A percentile compares a stretch with the other conserved stretches of the same genome.
Evolutionary conservation across 176 grass and related monocot genomes (phyloP).

Genomic region (Thalia dealbata): DNA sequence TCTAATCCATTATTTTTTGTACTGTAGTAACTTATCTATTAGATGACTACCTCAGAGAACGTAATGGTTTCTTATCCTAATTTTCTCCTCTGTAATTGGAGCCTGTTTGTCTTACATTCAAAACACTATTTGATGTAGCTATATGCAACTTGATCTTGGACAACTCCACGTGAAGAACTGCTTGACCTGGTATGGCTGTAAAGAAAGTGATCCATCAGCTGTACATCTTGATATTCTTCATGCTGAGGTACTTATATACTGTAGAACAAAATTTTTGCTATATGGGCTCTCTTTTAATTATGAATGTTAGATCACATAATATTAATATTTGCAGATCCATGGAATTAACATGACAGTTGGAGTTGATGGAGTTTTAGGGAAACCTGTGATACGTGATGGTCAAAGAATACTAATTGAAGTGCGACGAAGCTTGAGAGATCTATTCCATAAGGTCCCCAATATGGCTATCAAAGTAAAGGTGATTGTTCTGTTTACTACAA

Average conservation of each 20-base stretch:
- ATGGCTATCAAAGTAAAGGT: constrained; percentile 78
- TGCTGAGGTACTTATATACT: constrained; percentile 46
- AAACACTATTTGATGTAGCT: constrained; percentile 44
- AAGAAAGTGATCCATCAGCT: constrained; percentile 74
- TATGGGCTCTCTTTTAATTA: background rate
- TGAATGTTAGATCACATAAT: background rate
- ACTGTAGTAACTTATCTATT: background rate
- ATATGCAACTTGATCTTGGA: constrained; percentile 96
- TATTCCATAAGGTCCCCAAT: constrained; percentile 74
- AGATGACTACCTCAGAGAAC: too few species aligned
- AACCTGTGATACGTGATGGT: constrained; percentile 76
- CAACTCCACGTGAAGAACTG: constrained; percentile 67
- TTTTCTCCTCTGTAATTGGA: background rate
- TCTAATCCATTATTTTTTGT: too few species aligned
- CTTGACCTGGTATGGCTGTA: constrained; percentile 84
- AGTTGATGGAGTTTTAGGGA: constrained; percentile 58
- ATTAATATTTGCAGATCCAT: constrained; percentile 53
- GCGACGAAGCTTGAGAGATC: constrained; percentile 80
- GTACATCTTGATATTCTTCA: constrained; percentile 91
- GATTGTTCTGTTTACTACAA: constrained; percentile 10
- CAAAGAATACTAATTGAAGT: constrained; percentile 73
- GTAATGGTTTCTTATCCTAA: background rate
- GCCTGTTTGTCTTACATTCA: constrained; percentile 8
- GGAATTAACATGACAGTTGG: constrained; percentile 97
- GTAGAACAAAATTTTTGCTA: background rate